Evolutionary conservation across 352 stramenopile genomes (phyloP).

Genomic region (Phytopythium litorale): DNA sequence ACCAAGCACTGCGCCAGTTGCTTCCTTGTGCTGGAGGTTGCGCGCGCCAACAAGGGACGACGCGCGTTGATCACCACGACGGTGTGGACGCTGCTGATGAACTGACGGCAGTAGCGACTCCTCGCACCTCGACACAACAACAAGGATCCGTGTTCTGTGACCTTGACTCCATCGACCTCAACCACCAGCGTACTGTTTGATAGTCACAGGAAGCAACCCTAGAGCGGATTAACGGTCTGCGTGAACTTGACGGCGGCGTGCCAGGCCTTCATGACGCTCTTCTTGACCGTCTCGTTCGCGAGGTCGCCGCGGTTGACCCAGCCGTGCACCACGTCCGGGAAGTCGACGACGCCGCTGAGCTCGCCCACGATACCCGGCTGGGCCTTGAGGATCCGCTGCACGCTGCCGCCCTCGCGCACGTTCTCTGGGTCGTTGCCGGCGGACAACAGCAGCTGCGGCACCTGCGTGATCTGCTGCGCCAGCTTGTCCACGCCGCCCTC

Average conservation of each 20-base stretch:
- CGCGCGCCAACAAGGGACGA: not conserved
- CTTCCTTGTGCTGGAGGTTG: slow-evolving; percentile 7
- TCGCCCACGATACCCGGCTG: slow-evolving; percentile 9
- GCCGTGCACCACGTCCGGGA: slow-evolving; percentile 42
- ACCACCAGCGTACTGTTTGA: too few relatives aligned
- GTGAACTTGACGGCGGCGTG: slow-evolving; percentile 25
- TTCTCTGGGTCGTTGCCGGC: slow-evolving; percentile 41
- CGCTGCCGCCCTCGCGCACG: slow-evolving; percentile 24
- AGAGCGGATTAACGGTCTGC: slow-evolving; percentile 26
- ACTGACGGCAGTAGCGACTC: slow-evolving; percentile 2
- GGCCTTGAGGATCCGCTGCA: slow-evolving; percentile 35
- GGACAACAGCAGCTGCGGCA: slow-evolving; percentile 40
- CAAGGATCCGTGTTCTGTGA: not conserved
- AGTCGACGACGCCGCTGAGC: slow-evolving; percentile 33
- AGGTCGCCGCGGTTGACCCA: slow-evolving; percentile 55
- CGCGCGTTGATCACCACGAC: not conserved
- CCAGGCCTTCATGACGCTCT: slow-evolving; percentile 39
- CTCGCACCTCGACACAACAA: not conserved
- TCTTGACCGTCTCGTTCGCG: slow-evolving; percentile 26
- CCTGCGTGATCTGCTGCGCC: slow-evolving; percentile 21
- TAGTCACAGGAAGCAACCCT: not conserved
- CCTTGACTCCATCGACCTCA: not conserved
- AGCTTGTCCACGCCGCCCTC: slow-evolving; percentile 34
- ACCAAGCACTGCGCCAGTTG: slow-evolving; percentile 13
- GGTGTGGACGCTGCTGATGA: slow-evolving; percentile 23